Percentiles rank a stretch among this genome's conserved stretches.
These are phyloP conservation scores for Tephrocybe sp. DNA, from an alignment of 768 basidiomycete genomes.

Conservation along the genomic window DNA sequence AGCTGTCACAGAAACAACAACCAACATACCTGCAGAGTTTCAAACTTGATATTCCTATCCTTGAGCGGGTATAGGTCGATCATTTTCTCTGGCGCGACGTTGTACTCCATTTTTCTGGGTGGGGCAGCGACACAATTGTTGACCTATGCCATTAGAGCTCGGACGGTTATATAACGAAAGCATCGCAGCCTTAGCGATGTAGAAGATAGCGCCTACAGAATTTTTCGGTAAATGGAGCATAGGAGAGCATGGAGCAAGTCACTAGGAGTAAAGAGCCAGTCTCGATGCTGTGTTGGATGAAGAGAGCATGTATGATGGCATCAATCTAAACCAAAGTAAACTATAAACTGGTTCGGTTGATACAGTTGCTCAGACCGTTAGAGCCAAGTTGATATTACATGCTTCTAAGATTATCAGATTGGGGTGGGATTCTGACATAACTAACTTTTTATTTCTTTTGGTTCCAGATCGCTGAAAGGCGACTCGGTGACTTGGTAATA, in stretches of 20 bases:
- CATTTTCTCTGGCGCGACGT: slow-evolving; percentile 7
- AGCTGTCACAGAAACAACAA: background rate
- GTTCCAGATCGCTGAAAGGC: no score
- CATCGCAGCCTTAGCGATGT: background rate
- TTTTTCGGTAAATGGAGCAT: background rate
- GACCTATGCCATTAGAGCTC: background rate
- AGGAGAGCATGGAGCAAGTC: slow-evolving; percentile 6
- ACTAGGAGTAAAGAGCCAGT: background rate
- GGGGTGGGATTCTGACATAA: no score
- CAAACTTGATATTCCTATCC: slow-evolving; percentile 46
- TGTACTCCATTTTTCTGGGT: slow-evolving; percentile 11
- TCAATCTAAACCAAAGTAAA: background rate
- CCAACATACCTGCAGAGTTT: slow-evolving; percentile 32
- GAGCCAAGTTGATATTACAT: no score
- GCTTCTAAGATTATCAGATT: no score
- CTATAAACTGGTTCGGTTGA: background rate
- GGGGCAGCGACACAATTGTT: background rate
- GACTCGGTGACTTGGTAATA: no score
- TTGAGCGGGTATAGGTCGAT: slow-evolving; percentile 23
- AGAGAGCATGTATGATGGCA: background rate
- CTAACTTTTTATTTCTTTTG: no score
- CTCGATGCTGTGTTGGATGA: background rate
- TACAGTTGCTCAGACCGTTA: no score
- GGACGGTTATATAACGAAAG: background rate
- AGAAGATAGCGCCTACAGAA: background rate